Percentiles rank a stretch among this genome's conserved stretches.
phyloP scores from a whole-genome alignment of 306 rosid species.

The Prunus armeniaca region DNA sequence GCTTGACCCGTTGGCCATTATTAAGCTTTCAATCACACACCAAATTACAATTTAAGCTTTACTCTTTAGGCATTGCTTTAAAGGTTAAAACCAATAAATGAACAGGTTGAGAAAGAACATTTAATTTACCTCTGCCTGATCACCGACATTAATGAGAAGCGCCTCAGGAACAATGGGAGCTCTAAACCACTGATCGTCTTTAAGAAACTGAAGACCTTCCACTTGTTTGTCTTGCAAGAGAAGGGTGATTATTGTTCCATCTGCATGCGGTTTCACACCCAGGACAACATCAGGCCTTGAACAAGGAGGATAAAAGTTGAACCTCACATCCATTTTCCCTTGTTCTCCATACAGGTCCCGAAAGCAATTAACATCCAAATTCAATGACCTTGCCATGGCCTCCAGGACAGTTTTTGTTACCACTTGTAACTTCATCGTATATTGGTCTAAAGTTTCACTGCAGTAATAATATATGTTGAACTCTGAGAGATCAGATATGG shows the following conservation, averaged over 20 bases:
- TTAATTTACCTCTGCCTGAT: slow-evolving; percentile 28
- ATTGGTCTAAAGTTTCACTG: slow-evolving; percentile 47
- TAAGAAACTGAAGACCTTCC: slow-evolving; percentile 69
- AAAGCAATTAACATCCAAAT: slow-evolving; percentile 44
- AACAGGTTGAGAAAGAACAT: not conserved
- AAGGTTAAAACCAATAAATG: too few relatives aligned
- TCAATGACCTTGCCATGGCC: slow-evolving; percentile 73
- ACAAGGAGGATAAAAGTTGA: slow-evolving; percentile 10
- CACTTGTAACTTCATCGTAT: slow-evolving; percentile 31
- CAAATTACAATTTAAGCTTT: too few relatives aligned
- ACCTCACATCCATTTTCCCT: slow-evolving; percentile 5
- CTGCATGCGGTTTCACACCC: slow-evolving; percentile 15
- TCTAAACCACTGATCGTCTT: slow-evolving; percentile 59
- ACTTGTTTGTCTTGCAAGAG: slow-evolving; percentile 40
- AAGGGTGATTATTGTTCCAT: slow-evolving; percentile 20
- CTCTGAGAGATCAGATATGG: too few relatives aligned
- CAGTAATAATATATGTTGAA: not conserved
- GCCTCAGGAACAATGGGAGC: slow-evolving; percentile 59
- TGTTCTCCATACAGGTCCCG: not conserved
- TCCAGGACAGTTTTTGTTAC: slow-evolving; percentile 42
- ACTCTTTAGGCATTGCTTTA: too few relatives aligned
- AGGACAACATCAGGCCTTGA: slow-evolving; percentile 15
- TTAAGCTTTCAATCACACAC: too few relatives aligned
- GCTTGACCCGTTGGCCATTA: too few relatives aligned
- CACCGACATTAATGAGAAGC: slow-evolving; percentile 70